These are phyloP conservation scores for Auricularia sp. DNA, from an alignment of 768 basidiomycete species.

Conservation along the genomic window DNA sequence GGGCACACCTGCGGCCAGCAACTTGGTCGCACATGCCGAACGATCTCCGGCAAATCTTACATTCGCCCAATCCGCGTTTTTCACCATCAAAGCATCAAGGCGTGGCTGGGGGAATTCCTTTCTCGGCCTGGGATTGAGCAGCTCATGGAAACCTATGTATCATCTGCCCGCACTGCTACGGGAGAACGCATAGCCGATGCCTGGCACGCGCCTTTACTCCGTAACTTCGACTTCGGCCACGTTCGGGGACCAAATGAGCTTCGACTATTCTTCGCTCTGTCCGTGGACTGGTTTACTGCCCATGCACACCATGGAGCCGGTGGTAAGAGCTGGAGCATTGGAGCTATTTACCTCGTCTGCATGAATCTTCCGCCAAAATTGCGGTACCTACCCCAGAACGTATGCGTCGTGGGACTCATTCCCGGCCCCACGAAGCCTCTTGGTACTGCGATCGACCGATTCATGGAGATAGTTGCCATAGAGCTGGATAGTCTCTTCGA, in stretches of 20 bases:
- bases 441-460: slow-evolving; percentile 25
- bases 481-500: slow-evolving; percentile 26
- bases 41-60: too few species aligned
- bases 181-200: too few species aligned
- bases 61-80: too few species aligned
- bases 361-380: slow-evolving; percentile 28
- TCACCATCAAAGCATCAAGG: too few species aligned
- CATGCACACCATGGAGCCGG: slow-evolving; percentile 20
- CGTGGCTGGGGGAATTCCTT: too few species aligned
- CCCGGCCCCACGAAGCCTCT: slow-evolving; percentile 31
- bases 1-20: too few species aligned
- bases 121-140: too few species aligned
- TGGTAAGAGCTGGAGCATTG: slow-evolving; percentile 12
- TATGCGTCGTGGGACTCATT: slow-evolving; percentile 32
- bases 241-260: slow-evolving; percentile 5
- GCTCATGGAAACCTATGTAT: too few species aligned
- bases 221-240: too few species aligned
- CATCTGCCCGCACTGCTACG: too few species aligned
- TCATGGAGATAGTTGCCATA: slow-evolving; percentile 27
- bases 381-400: slow-evolving; percentile 28
- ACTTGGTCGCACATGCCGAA: too few species aligned
- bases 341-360: slow-evolving; percentile 23
- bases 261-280: slow-evolving; percentile 21
- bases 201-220: too few species aligned
- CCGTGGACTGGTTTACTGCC: slow-evolving; percentile 29